A percentile compares a stretch with the other conserved stretches of the same genome.
Evolutionary conservation across 768 basidiomycete species (phyloP).

Genomic region (Lentinula raphanica): DNA sequence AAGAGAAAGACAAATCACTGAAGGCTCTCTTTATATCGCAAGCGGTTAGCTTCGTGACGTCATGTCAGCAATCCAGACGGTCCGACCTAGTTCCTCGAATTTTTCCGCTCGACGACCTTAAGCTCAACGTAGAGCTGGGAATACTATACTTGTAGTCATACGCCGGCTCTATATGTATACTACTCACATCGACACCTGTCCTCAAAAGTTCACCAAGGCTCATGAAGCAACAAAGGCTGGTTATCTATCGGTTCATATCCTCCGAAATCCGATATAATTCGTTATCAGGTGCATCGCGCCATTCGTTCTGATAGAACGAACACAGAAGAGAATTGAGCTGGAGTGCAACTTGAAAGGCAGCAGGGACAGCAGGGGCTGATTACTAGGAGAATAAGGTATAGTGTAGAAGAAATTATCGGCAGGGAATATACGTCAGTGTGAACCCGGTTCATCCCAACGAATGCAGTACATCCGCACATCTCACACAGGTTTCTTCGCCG

Average conservation of each 20-base stretch:
- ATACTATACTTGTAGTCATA: too few relatives aligned
- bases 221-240: background rate
- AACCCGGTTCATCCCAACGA: background rate
- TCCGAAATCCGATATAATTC: background rate
- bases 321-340: too few relatives aligned
- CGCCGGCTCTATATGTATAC: background rate
- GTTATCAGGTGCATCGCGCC: background rate
- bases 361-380: too few relatives aligned
- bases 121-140: too few relatives aligned
- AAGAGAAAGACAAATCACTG: background rate
- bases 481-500: conserved; percentile 52
- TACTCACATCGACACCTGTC: background rate
- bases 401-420: too few relatives aligned
- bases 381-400: too few relatives aligned
- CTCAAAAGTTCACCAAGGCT: background rate
- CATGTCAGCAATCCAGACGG: background rate
- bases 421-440: too few relatives aligned
- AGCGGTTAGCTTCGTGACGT: background rate
- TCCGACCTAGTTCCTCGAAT: background rate
- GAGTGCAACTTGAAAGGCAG: too few relatives aligned
- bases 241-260: background rate
- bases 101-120: background rate
- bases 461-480: conserved; percentile 41
- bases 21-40: background rate
- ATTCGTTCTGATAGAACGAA: too few relatives aligned